phyloP scores from a whole-genome alignment of 2,329 filamentous ascomycete genomes.

The Aspergillus candidus region DNA sequence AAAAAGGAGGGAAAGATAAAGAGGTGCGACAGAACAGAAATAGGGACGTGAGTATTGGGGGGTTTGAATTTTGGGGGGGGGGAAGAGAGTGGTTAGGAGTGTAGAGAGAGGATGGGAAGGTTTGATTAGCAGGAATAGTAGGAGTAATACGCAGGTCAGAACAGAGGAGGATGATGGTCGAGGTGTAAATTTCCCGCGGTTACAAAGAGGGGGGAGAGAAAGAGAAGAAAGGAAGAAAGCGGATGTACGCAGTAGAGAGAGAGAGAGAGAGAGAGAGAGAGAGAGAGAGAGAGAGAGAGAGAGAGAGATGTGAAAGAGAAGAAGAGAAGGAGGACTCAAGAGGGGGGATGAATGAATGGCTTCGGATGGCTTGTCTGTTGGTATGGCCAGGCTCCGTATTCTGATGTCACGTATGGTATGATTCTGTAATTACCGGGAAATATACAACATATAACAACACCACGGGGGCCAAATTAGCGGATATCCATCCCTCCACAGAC shows the following conservation, averaged over 20 bases:
- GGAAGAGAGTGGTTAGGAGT: conserved; percentile 2
- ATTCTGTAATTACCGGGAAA: too few species aligned
- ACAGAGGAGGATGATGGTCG: background rate
- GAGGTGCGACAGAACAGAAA: conserved; percentile 9
- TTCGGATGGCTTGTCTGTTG: too few species aligned
- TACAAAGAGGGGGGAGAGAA: background rate
- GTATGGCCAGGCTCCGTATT: too few species aligned
- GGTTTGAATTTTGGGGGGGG: conserved; percentile 10
- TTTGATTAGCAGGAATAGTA: conserved; percentile 2
- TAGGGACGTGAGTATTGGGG: conserved; percentile 10
- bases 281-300: background rate
- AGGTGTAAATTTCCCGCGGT: conserved; percentile 1
- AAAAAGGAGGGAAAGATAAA: conserved; percentile 8
- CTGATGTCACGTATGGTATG: too few species aligned
- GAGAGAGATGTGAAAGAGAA: background rate
- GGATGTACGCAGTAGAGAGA: background rate
- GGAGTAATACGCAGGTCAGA: background rate
- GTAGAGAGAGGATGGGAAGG: conserved; percentile 3
- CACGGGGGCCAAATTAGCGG: too few species aligned
- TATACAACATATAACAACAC: too few species aligned
- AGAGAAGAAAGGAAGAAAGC: background rate
- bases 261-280: background rate
- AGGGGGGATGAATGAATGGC: conserved; percentile 1
- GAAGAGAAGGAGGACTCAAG: conserved; percentile 1
- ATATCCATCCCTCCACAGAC: too few species aligned